These are phyloP conservation scores for Penicillium rolfsii DNA, from an alignment of 2,329 filamentous ascomycete genomes.

Conservation along the genomic window DNA sequence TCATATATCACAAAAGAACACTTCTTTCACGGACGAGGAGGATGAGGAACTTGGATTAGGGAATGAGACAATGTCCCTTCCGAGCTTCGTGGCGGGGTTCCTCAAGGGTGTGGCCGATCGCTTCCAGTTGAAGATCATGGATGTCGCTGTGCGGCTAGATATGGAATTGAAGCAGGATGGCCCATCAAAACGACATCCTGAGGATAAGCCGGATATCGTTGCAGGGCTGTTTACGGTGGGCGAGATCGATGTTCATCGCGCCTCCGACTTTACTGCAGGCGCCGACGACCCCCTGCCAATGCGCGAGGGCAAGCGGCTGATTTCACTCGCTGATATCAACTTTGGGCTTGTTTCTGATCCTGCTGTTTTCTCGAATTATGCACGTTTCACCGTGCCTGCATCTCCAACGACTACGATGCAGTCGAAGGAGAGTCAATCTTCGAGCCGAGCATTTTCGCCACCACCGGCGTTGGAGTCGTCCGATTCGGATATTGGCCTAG, in stretches of 20 bases:
- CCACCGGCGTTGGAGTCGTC: constrained; percentile 31
- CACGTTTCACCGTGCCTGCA: constrained; percentile 40
- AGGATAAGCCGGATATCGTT: constrained; percentile 43
- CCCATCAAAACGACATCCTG: constrained; percentile 38
- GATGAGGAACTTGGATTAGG: constrained; percentile 58
- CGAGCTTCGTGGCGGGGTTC: constrained; percentile 62
- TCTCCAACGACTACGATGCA: constrained; percentile 41
- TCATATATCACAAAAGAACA: constrained; percentile 53
- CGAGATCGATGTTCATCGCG: constrained; percentile 41
- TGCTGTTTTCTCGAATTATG: constrained; percentile 52
- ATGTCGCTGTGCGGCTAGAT: constrained; percentile 58
- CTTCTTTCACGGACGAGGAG: constrained; percentile 52
- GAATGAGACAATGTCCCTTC: constrained; percentile 58
- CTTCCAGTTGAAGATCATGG: constrained; percentile 56
- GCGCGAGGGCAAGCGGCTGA: constrained; percentile 47
- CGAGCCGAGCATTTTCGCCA: constrained; percentile 35
- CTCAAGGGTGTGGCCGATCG: constrained; percentile 62
- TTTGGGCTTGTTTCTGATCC: constrained; percentile 53
- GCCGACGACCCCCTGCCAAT: constrained; percentile 27
- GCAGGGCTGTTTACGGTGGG: constrained; percentile 41
- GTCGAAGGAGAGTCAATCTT: constrained; percentile 36
- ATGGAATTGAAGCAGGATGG: constrained; percentile 50
- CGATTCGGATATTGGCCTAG: constrained; percentile 31
- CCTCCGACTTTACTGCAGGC: constrained; percentile 25
- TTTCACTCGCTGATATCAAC: constrained; percentile 51